Evolutionary conservation across 441 rosid species (phyloP).

Genomic region (Gossypium schwendimanii): DNA sequence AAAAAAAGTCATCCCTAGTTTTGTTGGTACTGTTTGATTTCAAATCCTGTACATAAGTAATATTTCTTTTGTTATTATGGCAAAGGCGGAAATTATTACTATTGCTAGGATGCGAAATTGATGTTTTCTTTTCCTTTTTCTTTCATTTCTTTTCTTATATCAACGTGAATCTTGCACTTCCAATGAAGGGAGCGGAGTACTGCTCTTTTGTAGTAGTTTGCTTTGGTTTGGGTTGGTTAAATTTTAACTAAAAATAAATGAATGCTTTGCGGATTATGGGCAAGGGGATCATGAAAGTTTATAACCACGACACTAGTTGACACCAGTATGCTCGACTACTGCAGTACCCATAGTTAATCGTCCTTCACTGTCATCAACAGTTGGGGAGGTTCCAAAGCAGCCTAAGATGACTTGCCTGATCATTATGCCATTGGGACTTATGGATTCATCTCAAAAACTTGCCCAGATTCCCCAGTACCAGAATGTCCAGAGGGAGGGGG

Average conservation of each 20-base stretch:
- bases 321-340: not conserved
- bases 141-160: not conserved
- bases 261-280: constrained; percentile 79
- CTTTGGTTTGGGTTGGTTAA: not conserved
- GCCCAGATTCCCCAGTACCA: not conserved
- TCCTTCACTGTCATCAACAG: not conserved
- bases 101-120: not conserved
- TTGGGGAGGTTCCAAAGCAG: not conserved
- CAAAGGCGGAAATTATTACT: not conserved
- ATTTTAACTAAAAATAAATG: not conserved
- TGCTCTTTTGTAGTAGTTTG: not conserved
- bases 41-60: not conserved
- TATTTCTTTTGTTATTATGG: not conserved
- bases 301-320: constrained; percentile 43
- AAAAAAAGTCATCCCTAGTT: not conserved
- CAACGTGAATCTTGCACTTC: not conserved
- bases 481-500: not conserved
- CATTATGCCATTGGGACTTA: not conserved
- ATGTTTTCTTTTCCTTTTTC: not conserved
- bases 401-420: not conserved
- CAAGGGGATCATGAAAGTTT: constrained; percentile 70
- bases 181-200: not conserved
- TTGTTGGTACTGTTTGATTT: constrained; percentile 4
- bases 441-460: not conserved
- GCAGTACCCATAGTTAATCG: not conserved